A percentile compares a stretch with the other conserved stretches of the same genome.
Conservation (phyloP, 495 filamentous ascomycete species). For the Neurospora sp. region DNA sequence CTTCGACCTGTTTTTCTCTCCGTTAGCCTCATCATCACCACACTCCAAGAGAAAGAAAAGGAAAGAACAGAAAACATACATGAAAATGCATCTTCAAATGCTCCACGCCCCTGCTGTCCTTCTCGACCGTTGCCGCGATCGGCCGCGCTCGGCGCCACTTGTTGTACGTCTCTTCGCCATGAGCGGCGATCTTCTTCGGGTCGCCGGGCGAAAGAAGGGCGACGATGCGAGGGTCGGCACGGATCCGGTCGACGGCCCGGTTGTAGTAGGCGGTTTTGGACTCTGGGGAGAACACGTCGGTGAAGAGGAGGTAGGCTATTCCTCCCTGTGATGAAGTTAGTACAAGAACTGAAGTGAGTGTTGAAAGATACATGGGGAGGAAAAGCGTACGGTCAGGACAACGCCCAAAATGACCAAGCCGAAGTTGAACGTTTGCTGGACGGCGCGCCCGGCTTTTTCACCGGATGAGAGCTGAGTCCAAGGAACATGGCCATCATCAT, state of each 20-base stretch:
- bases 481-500: conserved; percentile 68
- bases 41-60: not conserved
- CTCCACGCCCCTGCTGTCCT: conserved; percentile 65
- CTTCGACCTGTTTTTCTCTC: conserved; percentile 54
- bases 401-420: conserved; percentile 65
- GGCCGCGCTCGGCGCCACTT: conserved; percentile 79
- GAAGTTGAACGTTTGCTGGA: conserved; percentile 85
- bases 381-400: conserved; percentile 55
- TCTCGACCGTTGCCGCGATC: conserved; percentile 62
- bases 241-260: conserved; percentile 70
- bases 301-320: conserved; percentile 68
- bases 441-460: conserved; percentile 79
- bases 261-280: conserved; percentile 85
- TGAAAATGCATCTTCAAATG: conserved; percentile 86
- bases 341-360: not conserved
- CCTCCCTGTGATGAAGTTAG: conserved; percentile 43
- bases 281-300: conserved; percentile 77
- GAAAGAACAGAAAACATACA: conserved; percentile 35
- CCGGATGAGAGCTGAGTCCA: conserved; percentile 64
- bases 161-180: conserved; percentile 73
- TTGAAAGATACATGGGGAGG: not conserved
- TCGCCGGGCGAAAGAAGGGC: conserved; percentile 57
- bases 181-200: conserved; percentile 64
- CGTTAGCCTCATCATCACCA: conserved; percentile 9
- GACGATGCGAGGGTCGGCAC: conserved; percentile 55